A percentile compares a stretch with the other conserved stretches of the same genome.
These are phyloP conservation scores for Colletotrichum sidae DNA, from an alignment of 2,329 filamentous ascomycete species.

Conservation along the genomic window DNA sequence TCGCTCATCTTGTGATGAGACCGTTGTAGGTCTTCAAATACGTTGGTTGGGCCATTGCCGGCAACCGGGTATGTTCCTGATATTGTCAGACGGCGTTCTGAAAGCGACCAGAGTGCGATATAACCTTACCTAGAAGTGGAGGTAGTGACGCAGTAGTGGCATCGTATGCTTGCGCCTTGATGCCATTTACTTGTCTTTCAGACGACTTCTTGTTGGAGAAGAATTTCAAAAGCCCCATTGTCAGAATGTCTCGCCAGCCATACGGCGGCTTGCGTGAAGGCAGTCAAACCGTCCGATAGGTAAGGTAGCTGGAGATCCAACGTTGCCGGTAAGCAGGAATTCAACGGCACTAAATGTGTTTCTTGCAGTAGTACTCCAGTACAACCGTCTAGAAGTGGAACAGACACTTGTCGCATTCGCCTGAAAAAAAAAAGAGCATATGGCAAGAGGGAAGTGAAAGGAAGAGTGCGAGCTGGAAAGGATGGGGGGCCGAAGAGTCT, in stretches of 20 bases:
- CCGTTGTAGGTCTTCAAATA: slow-evolving; percentile 50
- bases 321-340: too few species aligned
- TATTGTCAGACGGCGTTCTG: slow-evolving; percentile 16
- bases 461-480: neutral
- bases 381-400: neutral
- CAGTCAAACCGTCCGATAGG: slow-evolving; percentile 2
- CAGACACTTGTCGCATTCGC: neutral
- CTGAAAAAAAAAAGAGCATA: neutral
- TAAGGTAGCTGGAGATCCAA: too few species aligned
- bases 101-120: neutral
- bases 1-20: slow-evolving; percentile 46
- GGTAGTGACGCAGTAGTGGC: slow-evolving; percentile 49
- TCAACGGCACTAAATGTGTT: too few species aligned
- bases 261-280: slow-evolving; percentile 13
- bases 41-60: slow-evolving; percentile 52
- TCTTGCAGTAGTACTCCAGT: too few species aligned
- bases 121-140: slow-evolving; percentile 49
- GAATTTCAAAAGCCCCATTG: slow-evolving; percentile 51
- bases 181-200: slow-evolving; percentile 36
- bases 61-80: slow-evolving; percentile 53
- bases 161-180: slow-evolving; percentile 53
- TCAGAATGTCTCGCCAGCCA: slow-evolving; percentile 33
- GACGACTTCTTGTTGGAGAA: slow-evolving; percentile 45
- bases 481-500: slow-evolving; percentile 26
- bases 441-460: neutral